phyloP scores from a whole-genome alignment of 306 rosid genomes.

The Pyrus pyrifolia region DNA sequence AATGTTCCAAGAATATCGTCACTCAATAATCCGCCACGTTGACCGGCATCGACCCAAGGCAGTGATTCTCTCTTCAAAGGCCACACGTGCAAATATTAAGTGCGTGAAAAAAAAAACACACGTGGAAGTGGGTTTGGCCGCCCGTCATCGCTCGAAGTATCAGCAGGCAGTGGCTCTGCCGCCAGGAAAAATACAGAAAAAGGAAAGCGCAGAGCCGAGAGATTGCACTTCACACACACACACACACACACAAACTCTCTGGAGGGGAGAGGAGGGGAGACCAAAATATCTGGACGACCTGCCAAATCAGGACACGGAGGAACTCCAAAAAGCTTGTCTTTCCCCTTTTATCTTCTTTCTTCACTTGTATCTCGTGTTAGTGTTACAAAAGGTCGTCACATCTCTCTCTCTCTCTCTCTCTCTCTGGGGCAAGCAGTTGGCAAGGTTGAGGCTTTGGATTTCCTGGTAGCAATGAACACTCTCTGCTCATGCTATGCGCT shows the following conservation, averaged over 20 bases:
- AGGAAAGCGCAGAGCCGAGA: background rate
- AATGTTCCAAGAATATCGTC: too few species aligned
- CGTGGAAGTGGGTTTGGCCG: background rate
- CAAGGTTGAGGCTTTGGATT: background rate
- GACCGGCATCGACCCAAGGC: too few species aligned
- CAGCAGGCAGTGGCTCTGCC: background rate
- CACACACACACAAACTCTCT: background rate
- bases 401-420: background rate
- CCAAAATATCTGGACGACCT: slow-evolving; percentile 1
- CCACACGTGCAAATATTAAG: background rate
- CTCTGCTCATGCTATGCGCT: background rate
- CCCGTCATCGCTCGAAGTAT: background rate
- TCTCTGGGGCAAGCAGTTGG: background rate
- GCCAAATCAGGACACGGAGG: background rate
- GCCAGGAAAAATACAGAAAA: background rate
- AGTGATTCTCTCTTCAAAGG: too few species aligned
- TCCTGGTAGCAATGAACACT: background rate
- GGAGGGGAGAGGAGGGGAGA: background rate
- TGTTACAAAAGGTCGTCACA: background rate
- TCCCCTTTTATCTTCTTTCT: background rate
- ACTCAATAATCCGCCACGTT: too few species aligned
- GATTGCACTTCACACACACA: background rate
- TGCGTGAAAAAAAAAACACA: background rate
- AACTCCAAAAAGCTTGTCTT: background rate
- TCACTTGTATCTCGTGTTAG: background rate